Base-by-base conservation (phyloP, 306 rosid species). In the Inga oerstediana region DNA sequence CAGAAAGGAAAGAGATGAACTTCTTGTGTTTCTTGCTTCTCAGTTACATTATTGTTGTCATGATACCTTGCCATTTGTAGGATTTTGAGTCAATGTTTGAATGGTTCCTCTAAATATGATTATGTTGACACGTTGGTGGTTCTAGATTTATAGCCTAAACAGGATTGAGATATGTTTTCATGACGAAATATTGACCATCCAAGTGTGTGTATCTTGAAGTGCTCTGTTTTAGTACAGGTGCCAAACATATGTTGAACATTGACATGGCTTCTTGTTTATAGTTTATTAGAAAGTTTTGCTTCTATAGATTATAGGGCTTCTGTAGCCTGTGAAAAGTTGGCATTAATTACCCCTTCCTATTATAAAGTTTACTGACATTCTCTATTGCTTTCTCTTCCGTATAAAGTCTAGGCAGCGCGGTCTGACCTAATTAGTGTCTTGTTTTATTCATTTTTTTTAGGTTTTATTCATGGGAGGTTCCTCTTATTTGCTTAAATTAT, bases 41-140 rank as follows among this genome's bases (percentile, higher is more conserved):
- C 16, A 76, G 10, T 22, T 45, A 43, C n/a, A 11, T 61, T 54
- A 71, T 52, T 82, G 35, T 77, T 44, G 43, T 71, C 35, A 61
- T 34, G 46, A 56, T 61, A 13, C 30, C 52, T 76, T 69, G 54
- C 77, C 77, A 35, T 56, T 20, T 35, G 15, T 71, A 22, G 35
- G 68, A 34, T 59, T 70, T 77, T 58, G 44, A 70, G 56, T 69
- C 68, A 44, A 77, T 51, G 39, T 13, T 62, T 49, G 64, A 54
- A 35, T n/a, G 59, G 69, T 45, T 61, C 24, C 76, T 32, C 45
- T 58, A 17, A 62, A 22, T 49, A 48, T 22, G 41, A 16, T 71
- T 77, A 1, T 44, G 13, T 22, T 61, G 37, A 73, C 13, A 13
- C 12, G 2, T 78, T 24, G 74, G 73, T 49, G 79, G 39, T 72